Base-by-base conservation (phyloP, 139 green algal species). In the Coelastrella sp. region DNA sequence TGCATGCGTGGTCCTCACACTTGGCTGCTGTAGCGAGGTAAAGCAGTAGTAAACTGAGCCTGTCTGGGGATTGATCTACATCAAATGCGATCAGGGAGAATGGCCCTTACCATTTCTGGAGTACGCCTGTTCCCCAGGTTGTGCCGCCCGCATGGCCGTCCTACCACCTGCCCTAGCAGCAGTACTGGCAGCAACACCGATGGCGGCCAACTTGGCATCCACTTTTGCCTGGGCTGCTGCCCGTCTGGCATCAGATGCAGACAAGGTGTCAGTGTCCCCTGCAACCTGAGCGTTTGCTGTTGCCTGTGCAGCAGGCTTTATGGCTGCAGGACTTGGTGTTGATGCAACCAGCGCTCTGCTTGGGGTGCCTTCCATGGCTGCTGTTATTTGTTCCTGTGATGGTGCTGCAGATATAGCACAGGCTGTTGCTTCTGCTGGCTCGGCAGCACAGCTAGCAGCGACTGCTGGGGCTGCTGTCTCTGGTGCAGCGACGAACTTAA, bases 91-190 rank as follows among this genome's bases (percentile, higher is more conserved):
- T 49, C 35, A 49, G 35, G 35, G 3, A 49, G 35, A 49, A 49
- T 49, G 35, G 35, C 35, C 35, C 82, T 56, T 22, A 88, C 84
- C 84, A 59, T 88, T 88, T 20, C n/a, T n/a, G n/a, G 84, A 88
- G 84, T 81, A 88, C 20, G 65, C 78, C 17, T 73, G 65, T 68
- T 88, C 84, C 0, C 84, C 84, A 24, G 84, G 84, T n/a, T 88
- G 66, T 19, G 84, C 68, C 7, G 49, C 68, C 8, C 84, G 84
- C 68, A 81, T 20, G 11, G 68, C 68, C 58, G 84, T 88, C 20
- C 68, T 80, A 49, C 68, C 84, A 20, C 82, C 82, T 24, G 65
- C 84, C 9, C 68, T 56, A 15, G 27, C 84, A 27, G 84, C 68
- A 68, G 66, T 81, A n/a, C 49, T 57, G 35, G 84, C 84, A 73